These are phyloP conservation scores for Collybiopsis luxurians DNA, from an alignment of 768 basidiomycete species.

Conservation along the genomic window DNA sequence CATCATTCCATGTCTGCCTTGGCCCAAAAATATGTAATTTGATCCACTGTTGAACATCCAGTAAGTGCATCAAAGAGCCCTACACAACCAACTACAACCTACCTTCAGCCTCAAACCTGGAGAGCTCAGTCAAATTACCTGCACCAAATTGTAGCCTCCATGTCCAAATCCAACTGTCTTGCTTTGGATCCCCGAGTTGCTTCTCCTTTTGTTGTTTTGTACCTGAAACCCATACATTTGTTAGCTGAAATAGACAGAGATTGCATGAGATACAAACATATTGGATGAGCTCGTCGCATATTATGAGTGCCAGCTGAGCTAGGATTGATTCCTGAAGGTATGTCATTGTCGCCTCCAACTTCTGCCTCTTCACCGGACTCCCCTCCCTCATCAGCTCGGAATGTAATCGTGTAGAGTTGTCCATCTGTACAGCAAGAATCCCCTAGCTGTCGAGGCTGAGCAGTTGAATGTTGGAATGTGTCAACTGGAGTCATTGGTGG, in stretches of 20 bases:
- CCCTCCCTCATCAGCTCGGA: not conserved
- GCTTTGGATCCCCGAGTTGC: not conserved
- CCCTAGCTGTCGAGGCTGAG: not conserved
- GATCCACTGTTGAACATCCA: too few relatives aligned
- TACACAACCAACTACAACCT: not conserved
- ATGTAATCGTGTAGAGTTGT: not conserved
- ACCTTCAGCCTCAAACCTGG: not conserved
- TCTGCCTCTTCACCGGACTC: not conserved
- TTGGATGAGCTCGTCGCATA: not conserved
- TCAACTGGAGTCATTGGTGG: too few relatives aligned
- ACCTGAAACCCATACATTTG: too few relatives aligned
- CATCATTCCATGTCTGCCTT: not conserved
- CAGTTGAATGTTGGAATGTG: too few relatives aligned
- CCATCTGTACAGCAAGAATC: not conserved
- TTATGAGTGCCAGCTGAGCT: not conserved
- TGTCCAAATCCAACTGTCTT: not conserved
- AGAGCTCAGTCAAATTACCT: not conserved
- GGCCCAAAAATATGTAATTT: not conserved
- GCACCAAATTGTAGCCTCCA: not conserved
- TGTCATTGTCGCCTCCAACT: not conserved
- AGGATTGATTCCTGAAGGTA: not conserved
- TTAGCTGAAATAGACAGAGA: not conserved
- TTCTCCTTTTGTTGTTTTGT: not conserved
- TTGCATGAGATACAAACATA: not conserved
- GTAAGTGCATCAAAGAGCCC: not conserved